Conservation (phyloP, 2,329 filamentous ascomycete species). For the Arthrocladium fulminans region DNA sequence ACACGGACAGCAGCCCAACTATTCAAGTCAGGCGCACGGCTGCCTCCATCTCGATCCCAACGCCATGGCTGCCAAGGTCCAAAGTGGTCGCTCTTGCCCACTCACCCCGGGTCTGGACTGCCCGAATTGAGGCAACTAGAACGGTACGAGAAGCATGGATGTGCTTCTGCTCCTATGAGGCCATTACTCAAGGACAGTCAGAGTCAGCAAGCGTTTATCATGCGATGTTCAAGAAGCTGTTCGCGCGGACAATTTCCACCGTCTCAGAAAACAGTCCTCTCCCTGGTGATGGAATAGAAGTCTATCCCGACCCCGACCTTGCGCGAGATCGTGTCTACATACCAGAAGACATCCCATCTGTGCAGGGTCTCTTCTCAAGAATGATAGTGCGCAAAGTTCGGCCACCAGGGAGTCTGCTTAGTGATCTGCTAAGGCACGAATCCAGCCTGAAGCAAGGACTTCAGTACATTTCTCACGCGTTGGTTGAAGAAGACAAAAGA, state of each 20-base stretch:
- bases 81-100: slow-evolving; percentile 17
- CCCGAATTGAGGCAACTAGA: slow-evolving; percentile 50
- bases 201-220: slow-evolving; percentile 31
- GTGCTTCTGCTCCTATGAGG: slow-evolving; percentile 50
- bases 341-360: slow-evolving; percentile 43
- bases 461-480: slow-evolving; percentile 33
- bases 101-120: slow-evolving; percentile 42
- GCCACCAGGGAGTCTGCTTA: slow-evolving; percentile 37
- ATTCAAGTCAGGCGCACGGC: slow-evolving; percentile 49
- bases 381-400: slow-evolving; percentile 40
- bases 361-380: slow-evolving; percentile 43
- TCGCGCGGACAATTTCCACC: slow-evolving; percentile 27
- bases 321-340: slow-evolving; percentile 51
- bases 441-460: slow-evolving; percentile 34
- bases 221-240: slow-evolving; percentile 51
- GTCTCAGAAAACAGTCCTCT: slow-evolving; percentile 27
- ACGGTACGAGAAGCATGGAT: slow-evolving; percentile 58
- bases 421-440: slow-evolving; percentile 42
- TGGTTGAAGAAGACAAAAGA: slow-evolving; percentile 27
- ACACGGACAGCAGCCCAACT: slow-evolving; percentile 53
- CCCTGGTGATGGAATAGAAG: slow-evolving; percentile 50
- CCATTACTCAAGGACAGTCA: slow-evolving; percentile 28
- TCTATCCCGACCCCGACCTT: slow-evolving; percentile 46
- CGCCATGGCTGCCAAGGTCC: slow-evolving; percentile 11
- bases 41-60: slow-evolving; percentile 17